Percentiles rank a stretch among this genome's conserved stretches.
Evolutionary conservation across 2,329 filamentous ascomycete species (phyloP).

Genomic region (Trichophyton rubrum): DNA sequence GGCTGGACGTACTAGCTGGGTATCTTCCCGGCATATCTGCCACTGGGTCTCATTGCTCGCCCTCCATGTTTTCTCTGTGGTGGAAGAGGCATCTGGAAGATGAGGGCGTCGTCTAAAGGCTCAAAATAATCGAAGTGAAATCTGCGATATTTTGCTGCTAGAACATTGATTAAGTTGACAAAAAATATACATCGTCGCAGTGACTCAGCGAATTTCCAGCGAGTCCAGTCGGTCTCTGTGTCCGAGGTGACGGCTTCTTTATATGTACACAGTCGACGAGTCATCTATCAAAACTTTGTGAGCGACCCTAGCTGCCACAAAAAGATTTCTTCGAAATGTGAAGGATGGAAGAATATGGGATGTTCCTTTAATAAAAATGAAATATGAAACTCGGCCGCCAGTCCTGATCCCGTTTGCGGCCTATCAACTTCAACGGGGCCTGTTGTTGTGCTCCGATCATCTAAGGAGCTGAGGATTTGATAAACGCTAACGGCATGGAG

Average conservation of each 20-base stretch:
- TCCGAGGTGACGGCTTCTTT: neutral
- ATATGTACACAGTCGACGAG: neutral
- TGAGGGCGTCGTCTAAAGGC: neutral
- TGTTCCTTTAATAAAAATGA: conserved; percentile 4
- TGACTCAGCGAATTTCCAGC: conserved; percentile 2
- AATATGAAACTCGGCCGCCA: neutral
- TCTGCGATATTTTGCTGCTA: conserved; percentile 1
- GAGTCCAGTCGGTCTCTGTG: neutral
- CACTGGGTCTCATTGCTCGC: neutral
- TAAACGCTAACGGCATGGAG: conserved; percentile 2
- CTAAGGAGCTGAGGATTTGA: neutral
- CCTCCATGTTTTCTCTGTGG: neutral
- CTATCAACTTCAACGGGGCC: neutral
- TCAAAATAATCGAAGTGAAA: conserved; percentile 4
- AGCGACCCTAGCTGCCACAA: too few species aligned
- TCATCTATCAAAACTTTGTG: neutral
- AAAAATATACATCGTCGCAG: neutral
- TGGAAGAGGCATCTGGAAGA: neutral
- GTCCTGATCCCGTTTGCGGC: neutral
- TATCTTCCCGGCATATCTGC: neutral
- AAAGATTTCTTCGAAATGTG: too few species aligned
- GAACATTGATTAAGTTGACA: conserved; percentile 4
- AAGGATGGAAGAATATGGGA: neutral
- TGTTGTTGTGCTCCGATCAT: neutral
- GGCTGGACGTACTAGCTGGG: neutral